phyloP scores from a whole-genome alignment of 2,329 filamentous ascomycete species.

The Lasiodiplodia sp. region DNA sequence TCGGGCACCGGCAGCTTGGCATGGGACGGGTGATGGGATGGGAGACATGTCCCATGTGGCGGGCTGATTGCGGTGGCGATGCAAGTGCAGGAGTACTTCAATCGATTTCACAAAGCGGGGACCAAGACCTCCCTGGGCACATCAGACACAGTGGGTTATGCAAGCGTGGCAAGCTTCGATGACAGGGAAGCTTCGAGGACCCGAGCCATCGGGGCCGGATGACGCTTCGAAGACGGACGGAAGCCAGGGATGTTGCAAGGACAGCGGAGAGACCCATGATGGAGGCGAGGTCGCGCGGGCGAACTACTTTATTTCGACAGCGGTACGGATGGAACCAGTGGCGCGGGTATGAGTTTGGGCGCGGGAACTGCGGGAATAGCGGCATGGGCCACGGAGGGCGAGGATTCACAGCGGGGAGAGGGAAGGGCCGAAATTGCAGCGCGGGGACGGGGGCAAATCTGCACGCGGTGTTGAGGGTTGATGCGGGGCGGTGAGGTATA shows the following conservation, averaged over 20 bases:
- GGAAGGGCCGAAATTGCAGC: conserved; percentile 18
- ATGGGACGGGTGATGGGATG: no score
- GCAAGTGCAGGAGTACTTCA: neutral
- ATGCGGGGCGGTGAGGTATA: conserved; percentile 8
- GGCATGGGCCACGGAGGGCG: conserved; percentile 13
- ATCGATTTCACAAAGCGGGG: neutral
- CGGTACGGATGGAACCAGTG: neutral
- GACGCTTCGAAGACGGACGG: conserved; percentile 13
- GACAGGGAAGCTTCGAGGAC: neutral
- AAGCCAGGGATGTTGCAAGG: conserved; percentile 16
- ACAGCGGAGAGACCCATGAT: conserved; percentile 6
- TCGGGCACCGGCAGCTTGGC: no score
- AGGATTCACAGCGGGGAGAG: conserved; percentile 11
- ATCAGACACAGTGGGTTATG: neutral
- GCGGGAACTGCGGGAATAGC: neutral
- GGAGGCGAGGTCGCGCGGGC: conserved; percentile 4
- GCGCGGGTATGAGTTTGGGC: neutral
- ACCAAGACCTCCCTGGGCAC: neutral
- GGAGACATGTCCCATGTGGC: no score
- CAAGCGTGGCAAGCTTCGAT: neutral
- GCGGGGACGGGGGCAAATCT: conserved; percentile 1
- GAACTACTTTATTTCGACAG: conserved; percentile 23
- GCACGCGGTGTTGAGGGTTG: conserved; percentile 8
- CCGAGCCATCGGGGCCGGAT: conserved; percentile 8
- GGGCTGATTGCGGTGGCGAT: neutral